Conservation (phyloP, 176 grass and related monocot genomes). For the Zizania latifolia region DNA sequence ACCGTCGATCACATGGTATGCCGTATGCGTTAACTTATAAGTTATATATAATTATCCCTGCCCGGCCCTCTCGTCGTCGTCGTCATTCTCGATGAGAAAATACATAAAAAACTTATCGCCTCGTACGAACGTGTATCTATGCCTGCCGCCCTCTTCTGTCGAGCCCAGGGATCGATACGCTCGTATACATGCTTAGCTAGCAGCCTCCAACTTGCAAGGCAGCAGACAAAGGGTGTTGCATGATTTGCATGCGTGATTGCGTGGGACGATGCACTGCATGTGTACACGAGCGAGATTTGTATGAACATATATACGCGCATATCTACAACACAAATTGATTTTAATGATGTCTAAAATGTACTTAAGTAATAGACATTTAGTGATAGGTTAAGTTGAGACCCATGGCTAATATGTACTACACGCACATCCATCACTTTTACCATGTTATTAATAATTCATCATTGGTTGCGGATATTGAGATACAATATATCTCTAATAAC, state of each 20-base stretch:
- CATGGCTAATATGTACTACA: too few relatives aligned
- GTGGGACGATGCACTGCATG: too few relatives aligned
- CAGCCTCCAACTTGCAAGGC: constrained; percentile 27
- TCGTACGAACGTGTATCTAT: not conserved
- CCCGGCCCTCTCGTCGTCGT: not conserved
- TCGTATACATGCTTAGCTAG: not conserved
- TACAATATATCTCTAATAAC: too few relatives aligned
- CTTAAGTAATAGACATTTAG: too few relatives aligned
- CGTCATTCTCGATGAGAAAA: not conserved
- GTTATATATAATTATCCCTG: not conserved
- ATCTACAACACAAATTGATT: too few relatives aligned
- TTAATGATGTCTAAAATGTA: too few relatives aligned
- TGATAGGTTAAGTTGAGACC: too few relatives aligned
- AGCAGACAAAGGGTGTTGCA: not conserved
- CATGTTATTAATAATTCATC: too few relatives aligned
- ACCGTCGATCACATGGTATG: not conserved
- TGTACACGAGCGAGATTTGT: too few relatives aligned
- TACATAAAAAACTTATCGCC: constrained; percentile 9
- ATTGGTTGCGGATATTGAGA: too few relatives aligned
- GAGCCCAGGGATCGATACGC: not conserved
- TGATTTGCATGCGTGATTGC: not conserved
- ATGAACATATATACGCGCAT: too few relatives aligned
- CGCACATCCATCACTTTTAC: too few relatives aligned
- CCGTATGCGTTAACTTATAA: not conserved
- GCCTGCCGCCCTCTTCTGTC: not conserved